Evolutionary conservation across 2,329 filamentous ascomycete genomes (phyloP), one percentile per base, ranked within the genome.

Genomic region (Xylaria multiplex): DNA sequence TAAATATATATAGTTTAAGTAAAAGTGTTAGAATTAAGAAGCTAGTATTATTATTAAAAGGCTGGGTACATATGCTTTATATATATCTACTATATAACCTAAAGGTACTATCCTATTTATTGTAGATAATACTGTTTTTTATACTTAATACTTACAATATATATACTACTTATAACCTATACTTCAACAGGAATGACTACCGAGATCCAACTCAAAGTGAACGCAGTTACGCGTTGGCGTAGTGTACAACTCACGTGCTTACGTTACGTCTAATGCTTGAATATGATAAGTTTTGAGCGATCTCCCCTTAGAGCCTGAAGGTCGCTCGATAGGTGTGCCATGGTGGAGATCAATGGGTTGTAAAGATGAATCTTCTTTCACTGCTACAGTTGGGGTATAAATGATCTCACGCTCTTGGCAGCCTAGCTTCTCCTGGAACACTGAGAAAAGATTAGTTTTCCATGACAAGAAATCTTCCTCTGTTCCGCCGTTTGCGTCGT

Each of bases 181-280:
- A n/a, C n/a, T n/a, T n/a, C n/a, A n/a, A n/a, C n/a, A n/a, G n/a
- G n/a, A n/a, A n/a, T n/a, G 43, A 24, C 45, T 40, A 2, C 56
- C 56, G 27, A 49, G 56, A 49, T 59, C 56, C 45, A 59, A 40
- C 30, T 59, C 43, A 8, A 59, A 9, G 19, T 59, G 30, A 40
- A 59, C 30, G 19, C 30, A 49, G 22, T 49, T 59, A 14, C 56
- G 30, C 2, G 37, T 40, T 40, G 43, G 43, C n/a, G 43, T 49
- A 4, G 30, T 59, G 56, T 49, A 59, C 27, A 49, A n/a, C 22
- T 59, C 43, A n/a, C 30, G 56, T n/a, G 56, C 43, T 49, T 59
- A 9, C 27, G 45, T 48, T 6, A 49, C 56, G 7, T 30, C 24
- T 6, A 59, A 40, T 11, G 56, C 32, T 27, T 37, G 30, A 30